These are phyloP conservation scores for Cyclotella distinguenda DNA, from an alignment of 108 stramenopile genomes.

Conservation along the genomic window DNA sequence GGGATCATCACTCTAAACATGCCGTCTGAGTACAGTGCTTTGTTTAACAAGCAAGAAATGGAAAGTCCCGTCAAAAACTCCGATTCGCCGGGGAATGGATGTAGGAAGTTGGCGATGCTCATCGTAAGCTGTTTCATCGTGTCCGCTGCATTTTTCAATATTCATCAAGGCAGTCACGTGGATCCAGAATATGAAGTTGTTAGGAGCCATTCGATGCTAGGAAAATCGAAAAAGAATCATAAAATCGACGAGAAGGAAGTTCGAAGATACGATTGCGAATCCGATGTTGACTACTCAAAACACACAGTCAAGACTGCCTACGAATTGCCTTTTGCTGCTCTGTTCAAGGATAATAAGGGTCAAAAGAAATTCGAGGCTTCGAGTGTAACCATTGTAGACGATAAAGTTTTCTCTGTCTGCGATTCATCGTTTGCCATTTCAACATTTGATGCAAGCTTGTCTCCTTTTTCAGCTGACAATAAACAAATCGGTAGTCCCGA, in stretches of 20 bases:
- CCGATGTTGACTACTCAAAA: slow-evolving; percentile 43
- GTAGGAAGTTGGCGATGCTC: no score
- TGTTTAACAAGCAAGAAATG: no score
- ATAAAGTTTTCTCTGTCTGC: slow-evolving; percentile 32
- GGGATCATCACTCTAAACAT: no score
- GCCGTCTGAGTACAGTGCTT: no score
- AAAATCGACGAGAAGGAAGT: no score
- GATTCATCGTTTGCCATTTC: slow-evolving; percentile 63
- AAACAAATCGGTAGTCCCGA: slow-evolving; percentile 57
- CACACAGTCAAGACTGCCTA: slow-evolving; percentile 56
- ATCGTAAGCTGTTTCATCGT: no score
- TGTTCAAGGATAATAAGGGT: slow-evolving; percentile 54
- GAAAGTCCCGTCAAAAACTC: no score
- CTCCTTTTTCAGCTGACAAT: slow-evolving; percentile 51
- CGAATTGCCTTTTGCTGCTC: slow-evolving; percentile 52
- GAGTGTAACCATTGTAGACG: slow-evolving; percentile 33
- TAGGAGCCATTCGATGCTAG: no score
- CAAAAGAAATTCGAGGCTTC: slow-evolving; percentile 59
- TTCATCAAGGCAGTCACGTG: no score
- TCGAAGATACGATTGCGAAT: slow-evolving; percentile 19
- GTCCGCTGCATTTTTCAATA: no score
- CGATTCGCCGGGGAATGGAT: no score
- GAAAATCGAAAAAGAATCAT: not conserved
- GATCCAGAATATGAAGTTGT: no score
- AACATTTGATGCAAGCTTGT: slow-evolving; percentile 32